A percentile compares a stretch with the other conserved stretches of the same genome.
phyloP scores from a whole-genome alignment of 192 early-diverging fungal species.

The Mortierella hygrophila region DNA sequence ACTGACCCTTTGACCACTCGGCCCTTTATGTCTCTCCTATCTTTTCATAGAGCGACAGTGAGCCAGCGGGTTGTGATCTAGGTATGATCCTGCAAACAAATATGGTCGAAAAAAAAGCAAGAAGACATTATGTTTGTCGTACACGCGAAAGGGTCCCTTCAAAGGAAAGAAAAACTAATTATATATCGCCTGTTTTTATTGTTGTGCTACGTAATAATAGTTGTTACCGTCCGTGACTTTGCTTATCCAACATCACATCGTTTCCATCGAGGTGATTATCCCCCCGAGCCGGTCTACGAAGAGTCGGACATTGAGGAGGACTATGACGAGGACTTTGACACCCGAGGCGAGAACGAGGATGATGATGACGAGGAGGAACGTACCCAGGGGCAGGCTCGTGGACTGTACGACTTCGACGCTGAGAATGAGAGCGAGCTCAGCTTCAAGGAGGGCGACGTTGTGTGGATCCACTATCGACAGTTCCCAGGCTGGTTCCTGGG shows the following conservation, averaged over 20 bases:
- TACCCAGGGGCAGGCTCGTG: constrained; percentile 64
- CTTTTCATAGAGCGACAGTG: constrained; percentile 9
- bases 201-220: neutral
- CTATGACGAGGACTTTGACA: constrained; percentile 36
- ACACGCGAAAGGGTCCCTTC: neutral
- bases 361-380: constrained; percentile 50
- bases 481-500: constrained; percentile 84
- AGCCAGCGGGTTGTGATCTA: constrained; percentile 16
- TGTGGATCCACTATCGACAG: constrained; percentile 79
- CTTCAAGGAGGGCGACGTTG: constrained; percentile 72
- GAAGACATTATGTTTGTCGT: constrained; percentile 26
- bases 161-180: neutral
- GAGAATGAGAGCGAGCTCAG: constrained; percentile 77
- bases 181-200: neutral
- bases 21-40: neutral
- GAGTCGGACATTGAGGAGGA: constrained; percentile 47
- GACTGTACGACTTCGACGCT: constrained; percentile 83
- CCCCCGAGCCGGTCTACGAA: constrained; percentile 42
- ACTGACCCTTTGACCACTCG: neutral
- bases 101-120: neutral
- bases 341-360: constrained; percentile 18
- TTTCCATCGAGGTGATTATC: constrained; percentile 52
- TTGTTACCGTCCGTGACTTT: constrained; percentile 60
- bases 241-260: constrained; percentile 58
- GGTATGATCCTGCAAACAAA: constrained; percentile 17